Percentiles rank a stretch among this genome's conserved stretches.
phyloP scores from a whole-genome alignment of 257 asterid species.

The Asclepias syriaca region DNA sequence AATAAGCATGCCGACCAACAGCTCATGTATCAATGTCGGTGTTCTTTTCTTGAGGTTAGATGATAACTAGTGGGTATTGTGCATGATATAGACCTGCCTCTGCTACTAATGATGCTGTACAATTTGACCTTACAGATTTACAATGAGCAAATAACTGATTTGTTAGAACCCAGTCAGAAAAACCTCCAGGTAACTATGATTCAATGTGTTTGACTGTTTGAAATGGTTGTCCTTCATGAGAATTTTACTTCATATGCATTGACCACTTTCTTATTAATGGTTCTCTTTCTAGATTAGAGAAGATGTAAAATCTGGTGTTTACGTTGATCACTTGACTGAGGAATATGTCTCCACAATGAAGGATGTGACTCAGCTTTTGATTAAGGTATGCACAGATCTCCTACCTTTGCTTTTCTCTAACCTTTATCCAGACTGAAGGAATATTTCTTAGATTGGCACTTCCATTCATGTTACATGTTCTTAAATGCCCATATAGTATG shows the following conservation, averaged over 20 bases:
- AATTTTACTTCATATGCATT: background rate
- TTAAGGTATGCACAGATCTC: constrained; percentile 52
- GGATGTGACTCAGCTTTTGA: constrained; percentile 77
- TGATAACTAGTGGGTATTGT: constrained; percentile 12
- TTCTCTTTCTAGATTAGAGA: constrained; percentile 70
- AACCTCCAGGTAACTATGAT: constrained; percentile 74
- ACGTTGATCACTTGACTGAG: constrained; percentile 94
- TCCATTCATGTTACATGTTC: background rate
- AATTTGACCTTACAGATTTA: constrained; percentile 59
- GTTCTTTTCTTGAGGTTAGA: constrained; percentile 95
- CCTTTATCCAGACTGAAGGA: background rate
- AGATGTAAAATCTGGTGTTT: constrained; percentile 87
- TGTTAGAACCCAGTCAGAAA: constrained; percentile 88
- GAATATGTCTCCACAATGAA: constrained; percentile 85
- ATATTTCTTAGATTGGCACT: background rate
- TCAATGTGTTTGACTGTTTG: background rate
- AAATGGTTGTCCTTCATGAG: background rate
- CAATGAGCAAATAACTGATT: constrained; percentile 97
- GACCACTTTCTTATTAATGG: background rate
- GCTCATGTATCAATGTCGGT: constrained; percentile 80
- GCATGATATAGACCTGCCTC: constrained; percentile 3
- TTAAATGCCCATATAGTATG: background rate
- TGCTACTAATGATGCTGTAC: constrained; percentile 6
- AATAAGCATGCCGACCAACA: constrained; percentile 73
- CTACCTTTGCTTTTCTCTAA: constrained; percentile 1